A percentile compares a stretch with the other conserved stretches of the same genome.
phyloP scores from a whole-genome alignment of 1,139 yeast species.

The Candida labiduridarum region DNA sequence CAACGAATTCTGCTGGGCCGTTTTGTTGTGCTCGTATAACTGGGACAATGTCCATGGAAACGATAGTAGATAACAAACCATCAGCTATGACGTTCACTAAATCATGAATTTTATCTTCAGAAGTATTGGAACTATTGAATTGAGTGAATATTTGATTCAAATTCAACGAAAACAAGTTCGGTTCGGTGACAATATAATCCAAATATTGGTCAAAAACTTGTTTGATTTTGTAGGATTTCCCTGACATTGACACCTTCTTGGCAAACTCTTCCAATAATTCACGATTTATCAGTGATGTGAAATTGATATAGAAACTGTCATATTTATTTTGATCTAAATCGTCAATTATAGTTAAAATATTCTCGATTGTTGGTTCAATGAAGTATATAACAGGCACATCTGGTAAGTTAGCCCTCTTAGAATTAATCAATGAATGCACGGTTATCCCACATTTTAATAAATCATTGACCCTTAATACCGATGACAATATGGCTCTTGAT shows the following conservation, averaged over 20 bases:
- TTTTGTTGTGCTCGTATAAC: slow-evolving; percentile 88
- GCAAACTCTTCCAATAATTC: slow-evolving; percentile 88
- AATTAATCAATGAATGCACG: slow-evolving; percentile 72
- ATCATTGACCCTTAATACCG: slow-evolving; percentile 89
- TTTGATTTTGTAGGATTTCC: slow-evolving; percentile 68
- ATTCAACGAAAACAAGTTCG: slow-evolving; percentile 83
- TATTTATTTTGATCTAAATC: slow-evolving; percentile 78
- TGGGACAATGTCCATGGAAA: slow-evolving; percentile 81
- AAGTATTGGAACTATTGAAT: slow-evolving; percentile 69
- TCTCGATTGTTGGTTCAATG: slow-evolving; percentile 82
- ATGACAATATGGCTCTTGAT: slow-evolving; percentile 83
- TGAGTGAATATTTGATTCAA: slow-evolving; percentile 63
- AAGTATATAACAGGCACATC: slow-evolving; percentile 96
- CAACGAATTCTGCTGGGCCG: slow-evolving; percentile 94
- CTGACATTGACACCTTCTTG: slow-evolving; percentile 70
- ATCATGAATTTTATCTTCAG: slow-evolving; percentile 72
- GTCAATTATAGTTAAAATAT: slow-evolving; percentile 64
- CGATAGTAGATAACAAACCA: slow-evolving; percentile 77
- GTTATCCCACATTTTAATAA: slow-evolving; percentile 87
- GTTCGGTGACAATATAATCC: slow-evolving; percentile 90
- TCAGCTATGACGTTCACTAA: slow-evolving; percentile 72
- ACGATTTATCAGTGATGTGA: slow-evolving; percentile 77
- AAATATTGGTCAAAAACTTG: slow-evolving; percentile 94
- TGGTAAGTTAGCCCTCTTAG: slow-evolving; percentile 75
- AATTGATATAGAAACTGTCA: slow-evolving; percentile 79